Percentiles rank a stretch among this genome's conserved stretches.
Evolutionary conservation across 495 filamentous ascomycete genomes (phyloP).

Genomic region (Margaritispora aquatica): DNA sequence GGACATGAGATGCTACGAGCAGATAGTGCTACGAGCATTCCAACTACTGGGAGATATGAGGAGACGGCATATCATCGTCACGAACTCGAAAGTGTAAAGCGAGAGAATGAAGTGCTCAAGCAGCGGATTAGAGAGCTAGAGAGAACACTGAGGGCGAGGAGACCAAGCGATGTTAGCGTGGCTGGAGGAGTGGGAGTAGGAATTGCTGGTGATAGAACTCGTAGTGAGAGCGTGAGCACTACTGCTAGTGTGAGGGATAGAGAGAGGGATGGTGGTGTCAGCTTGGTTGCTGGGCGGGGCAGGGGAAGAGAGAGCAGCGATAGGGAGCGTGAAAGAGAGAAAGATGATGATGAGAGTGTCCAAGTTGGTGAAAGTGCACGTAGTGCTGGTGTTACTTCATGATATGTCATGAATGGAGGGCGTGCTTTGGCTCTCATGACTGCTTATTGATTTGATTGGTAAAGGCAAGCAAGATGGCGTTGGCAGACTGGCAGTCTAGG

Average conservation of each 20-base stretch:
- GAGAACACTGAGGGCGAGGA: constrained; percentile 36
- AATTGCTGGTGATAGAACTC: constrained; percentile 10
- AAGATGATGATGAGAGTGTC: constrained; percentile 40
- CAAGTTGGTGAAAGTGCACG: constrained; percentile 52
- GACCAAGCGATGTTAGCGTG: constrained; percentile 37
- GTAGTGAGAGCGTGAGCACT: constrained; percentile 36
- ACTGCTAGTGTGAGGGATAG: constrained; percentile 26
- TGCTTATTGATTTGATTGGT: no score
- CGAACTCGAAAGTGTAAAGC: constrained; percentile 67
- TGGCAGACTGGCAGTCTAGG: not conserved
- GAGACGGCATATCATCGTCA: constrained; percentile 60
- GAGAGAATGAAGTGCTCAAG: constrained; percentile 75
- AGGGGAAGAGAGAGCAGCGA: constrained; percentile 1
- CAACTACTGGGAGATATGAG: constrained; percentile 58
- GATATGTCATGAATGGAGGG: no score
- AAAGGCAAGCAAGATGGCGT: no score
- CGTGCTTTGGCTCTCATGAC: not conserved
- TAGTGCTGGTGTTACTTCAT: constrained; percentile 31
- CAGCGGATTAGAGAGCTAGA: constrained; percentile 72
- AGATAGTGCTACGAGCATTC: constrained; percentile 27
- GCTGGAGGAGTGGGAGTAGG: not conserved
- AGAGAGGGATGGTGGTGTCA: constrained; percentile 2
- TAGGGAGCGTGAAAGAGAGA: constrained; percentile 12
- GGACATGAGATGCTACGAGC: not conserved
- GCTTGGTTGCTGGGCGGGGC: constrained; percentile 18